A percentile compares a stretch with the other conserved stretches of the same genome.
phyloP scores from a whole-genome alignment of 805 yeast species.

The Ogataea henricii region DNA sequence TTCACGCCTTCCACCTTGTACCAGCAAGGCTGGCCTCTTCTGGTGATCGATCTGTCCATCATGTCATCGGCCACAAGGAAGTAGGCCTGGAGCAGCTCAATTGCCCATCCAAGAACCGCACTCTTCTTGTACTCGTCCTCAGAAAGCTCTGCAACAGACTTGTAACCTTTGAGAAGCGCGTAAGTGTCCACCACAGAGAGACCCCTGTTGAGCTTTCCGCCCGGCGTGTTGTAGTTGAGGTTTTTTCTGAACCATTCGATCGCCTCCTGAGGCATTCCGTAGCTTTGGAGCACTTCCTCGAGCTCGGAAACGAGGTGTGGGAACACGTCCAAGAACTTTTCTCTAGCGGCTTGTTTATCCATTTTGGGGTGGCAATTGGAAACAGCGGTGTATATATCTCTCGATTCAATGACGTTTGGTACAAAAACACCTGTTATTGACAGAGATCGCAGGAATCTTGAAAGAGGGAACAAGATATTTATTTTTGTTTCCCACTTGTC shows the following conservation, averaged over 20 bases:
- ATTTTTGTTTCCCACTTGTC: constrained; percentile 5
- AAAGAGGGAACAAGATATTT: background rate
- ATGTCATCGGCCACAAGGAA: constrained; percentile 97
- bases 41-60: constrained; percentile 95
- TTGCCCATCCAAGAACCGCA: constrained; percentile 92
- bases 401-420: background rate
- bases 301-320: constrained; percentile 80
- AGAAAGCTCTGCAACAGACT: constrained; percentile 56
- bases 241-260: constrained; percentile 77
- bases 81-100: constrained; percentile 93
- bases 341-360: constrained; percentile 46
- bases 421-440: too few relatives aligned
- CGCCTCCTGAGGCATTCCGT: constrained; percentile 86
- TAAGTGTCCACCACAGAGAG: constrained; percentile 93
- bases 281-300: constrained; percentile 55
- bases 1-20: constrained; percentile 78
- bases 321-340: constrained; percentile 65
- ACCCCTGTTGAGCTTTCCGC: constrained; percentile 97
- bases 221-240: constrained; percentile 86
- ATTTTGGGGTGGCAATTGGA: constrained; percentile 13
- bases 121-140: constrained; percentile 77
- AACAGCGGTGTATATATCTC: background rate
- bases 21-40: constrained; percentile 99
- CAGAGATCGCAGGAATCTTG: too few relatives aligned
- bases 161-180: constrained; percentile 69